A percentile compares a stretch with the other conserved stretches of the same genome.
Conservation (phyloP, 2,329 filamentous ascomycete species). For the Waltergamsia citrina region DNA sequence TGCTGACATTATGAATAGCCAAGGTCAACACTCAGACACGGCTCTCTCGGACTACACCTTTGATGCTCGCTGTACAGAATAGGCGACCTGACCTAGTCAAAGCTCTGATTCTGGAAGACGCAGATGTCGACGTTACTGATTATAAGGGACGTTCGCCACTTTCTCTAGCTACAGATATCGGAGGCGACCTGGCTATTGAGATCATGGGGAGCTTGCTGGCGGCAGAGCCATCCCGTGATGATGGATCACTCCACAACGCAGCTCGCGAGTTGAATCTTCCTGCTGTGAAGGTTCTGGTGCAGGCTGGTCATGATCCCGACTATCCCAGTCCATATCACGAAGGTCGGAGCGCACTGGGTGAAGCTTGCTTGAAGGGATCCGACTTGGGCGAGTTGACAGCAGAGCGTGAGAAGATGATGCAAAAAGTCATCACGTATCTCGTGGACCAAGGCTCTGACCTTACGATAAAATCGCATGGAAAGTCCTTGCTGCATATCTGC, state of each 20-base stretch:
- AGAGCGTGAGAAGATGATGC: slow-evolving; percentile 42
- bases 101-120: slow-evolving; percentile 44
- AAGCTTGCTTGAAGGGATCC: slow-evolving; percentile 50
- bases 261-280: slow-evolving; percentile 48
- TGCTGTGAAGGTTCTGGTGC: slow-evolving; percentile 45
- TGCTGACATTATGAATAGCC: slow-evolving; percentile 20
- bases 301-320: slow-evolving; percentile 52
- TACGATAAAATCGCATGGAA: slow-evolving; percentile 43
- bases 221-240: slow-evolving; percentile 47
- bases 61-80: slow-evolving; percentile 49
- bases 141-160: slow-evolving; percentile 48
- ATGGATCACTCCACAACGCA: slow-evolving; percentile 59
- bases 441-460: slow-evolving; percentile 48
- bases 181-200: slow-evolving; percentile 40
- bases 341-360: slow-evolving; percentile 53
- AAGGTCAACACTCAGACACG: slow-evolving; percentile 48
- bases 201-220: slow-evolving; percentile 47
- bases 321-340: slow-evolving; percentile 54
- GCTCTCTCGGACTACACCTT: slow-evolving; percentile 42
- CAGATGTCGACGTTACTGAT: slow-evolving; percentile 50
- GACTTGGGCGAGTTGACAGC: slow-evolving; percentile 29
- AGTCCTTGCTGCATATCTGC: slow-evolving; percentile 50
- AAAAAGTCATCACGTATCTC: slow-evolving; percentile 46
- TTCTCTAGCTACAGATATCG: slow-evolving; percentile 47
- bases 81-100: slow-evolving; percentile 48